These are phyloP conservation scores for Pistacia vera DNA, from an alignment of 345 rosid genomes.

Conservation along the genomic window DNA sequence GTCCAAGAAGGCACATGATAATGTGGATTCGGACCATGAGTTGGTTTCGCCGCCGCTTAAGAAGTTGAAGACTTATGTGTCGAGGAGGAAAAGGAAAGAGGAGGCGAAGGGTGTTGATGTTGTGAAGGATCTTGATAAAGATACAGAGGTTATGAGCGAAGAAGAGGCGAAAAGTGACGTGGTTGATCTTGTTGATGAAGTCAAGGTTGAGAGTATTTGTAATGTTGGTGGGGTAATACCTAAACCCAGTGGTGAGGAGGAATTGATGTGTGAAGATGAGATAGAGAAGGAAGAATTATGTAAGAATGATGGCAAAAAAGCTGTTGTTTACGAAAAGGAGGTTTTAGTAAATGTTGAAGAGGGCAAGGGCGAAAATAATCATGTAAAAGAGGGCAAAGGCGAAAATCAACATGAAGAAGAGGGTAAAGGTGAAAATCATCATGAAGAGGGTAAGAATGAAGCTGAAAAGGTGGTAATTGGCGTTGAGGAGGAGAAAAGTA, in stretches of 20 bases:
- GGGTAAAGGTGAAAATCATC: not conserved
- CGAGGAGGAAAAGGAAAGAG: constrained; percentile 25
- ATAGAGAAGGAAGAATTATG: constrained; percentile 8
- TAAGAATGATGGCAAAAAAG: constrained; percentile 1
- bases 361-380: not conserved
- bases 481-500: constrained; percentile 1
- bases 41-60: constrained; percentile 9
- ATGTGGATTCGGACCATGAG: constrained; percentile 3
- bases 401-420: constrained; percentile 7
- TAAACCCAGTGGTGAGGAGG: constrained; percentile 11
- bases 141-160: constrained; percentile 37
- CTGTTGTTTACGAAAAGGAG: not conserved
- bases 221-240: constrained; percentile 16
- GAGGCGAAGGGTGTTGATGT: constrained; percentile 23
- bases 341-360: constrained; percentile 13
- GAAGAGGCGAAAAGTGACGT: constrained; percentile 79
- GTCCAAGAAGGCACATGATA: constrained; percentile 34
- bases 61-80: constrained; percentile 33
- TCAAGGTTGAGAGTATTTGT: constrained; percentile 30
- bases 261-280: constrained; percentile 28
- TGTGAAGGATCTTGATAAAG: constrained; percentile 21
- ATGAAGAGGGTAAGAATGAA: not conserved
- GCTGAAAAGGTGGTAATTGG: not conserved
- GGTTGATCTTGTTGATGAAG: constrained; percentile 56
- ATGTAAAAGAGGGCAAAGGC: constrained; percentile 5